phyloP scores from a whole-genome alignment of 2,329 filamentous ascomycete species.

The Plectosphaerella cucumerina region DNA sequence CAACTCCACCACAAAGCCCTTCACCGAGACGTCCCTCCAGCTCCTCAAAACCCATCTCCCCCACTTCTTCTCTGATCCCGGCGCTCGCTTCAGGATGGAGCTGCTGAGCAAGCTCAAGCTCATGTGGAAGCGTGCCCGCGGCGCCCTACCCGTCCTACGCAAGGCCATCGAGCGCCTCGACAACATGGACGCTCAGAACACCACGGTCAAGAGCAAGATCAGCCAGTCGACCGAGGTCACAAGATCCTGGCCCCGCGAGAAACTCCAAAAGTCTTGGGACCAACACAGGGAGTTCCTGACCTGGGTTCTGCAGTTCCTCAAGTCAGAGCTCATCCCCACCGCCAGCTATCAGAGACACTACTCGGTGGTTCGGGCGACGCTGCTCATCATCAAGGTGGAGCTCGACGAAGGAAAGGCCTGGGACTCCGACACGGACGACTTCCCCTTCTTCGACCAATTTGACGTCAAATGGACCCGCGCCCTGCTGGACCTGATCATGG shows the following conservation, averaged over 20 bases:
- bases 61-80: conserved; percentile 75
- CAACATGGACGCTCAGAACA: conserved; percentile 10
- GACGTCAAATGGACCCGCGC: conserved; percentile 53
- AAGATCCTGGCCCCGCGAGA: conserved; percentile 26
- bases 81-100: conserved; percentile 82
- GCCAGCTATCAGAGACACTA: conserved; percentile 89
- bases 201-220: conserved; percentile 27
- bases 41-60: conserved; percentile 63
- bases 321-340: conserved; percentile 70
- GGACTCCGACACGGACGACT: conserved; percentile 33
- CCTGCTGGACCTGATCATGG: conserved; percentile 74
- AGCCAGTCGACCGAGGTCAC: conserved; percentile 14
- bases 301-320: conserved; percentile 72
- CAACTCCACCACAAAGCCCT: conserved; percentile 67
- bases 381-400: conserved; percentile 64
- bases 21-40: conserved; percentile 57
- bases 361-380: conserved; percentile 68
- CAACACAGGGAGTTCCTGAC: conserved; percentile 62
- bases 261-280: conserved; percentile 33
- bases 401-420: conserved; percentile 46
- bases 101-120: conserved; percentile 70
- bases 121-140: conserved; percentile 71
- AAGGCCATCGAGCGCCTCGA: conserved; percentile 27
- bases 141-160: conserved; percentile 55
- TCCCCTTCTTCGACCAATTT: conserved; percentile 34